These are phyloP conservation scores for Xerocomellus intermedius DNA, from an alignment of 768 basidiomycete species.

Conservation along the genomic window DNA sequence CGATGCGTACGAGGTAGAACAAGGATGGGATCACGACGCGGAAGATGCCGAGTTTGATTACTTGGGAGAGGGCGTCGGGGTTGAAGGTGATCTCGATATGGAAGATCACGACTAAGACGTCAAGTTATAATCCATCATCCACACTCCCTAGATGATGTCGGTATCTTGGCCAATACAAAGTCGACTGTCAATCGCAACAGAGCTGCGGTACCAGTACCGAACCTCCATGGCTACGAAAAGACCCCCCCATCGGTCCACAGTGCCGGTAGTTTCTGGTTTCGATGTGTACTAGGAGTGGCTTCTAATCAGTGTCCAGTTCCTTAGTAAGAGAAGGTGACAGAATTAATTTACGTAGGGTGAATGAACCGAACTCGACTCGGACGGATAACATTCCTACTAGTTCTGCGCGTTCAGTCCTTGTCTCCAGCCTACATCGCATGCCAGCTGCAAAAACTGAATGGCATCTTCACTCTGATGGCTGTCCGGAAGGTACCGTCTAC, in stretches of 20 bases:
- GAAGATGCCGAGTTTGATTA: conserved; percentile 65
- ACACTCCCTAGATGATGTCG: not conserved
- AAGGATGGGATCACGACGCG: conserved; percentile 35
- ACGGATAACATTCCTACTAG: not conserved
- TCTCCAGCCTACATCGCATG: conserved; percentile 47
- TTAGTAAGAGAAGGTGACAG: no score
- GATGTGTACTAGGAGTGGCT: not conserved
- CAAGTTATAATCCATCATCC: not conserved
- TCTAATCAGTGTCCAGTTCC: no score
- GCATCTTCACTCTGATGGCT: conserved; percentile 45
- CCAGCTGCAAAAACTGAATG: conserved; percentile 36
- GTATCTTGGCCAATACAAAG: not conserved
- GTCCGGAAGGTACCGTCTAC: conserved; percentile 41
- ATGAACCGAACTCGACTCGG: no score
- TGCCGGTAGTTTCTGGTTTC: no score
- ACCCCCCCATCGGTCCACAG: not conserved
- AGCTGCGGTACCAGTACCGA: no score
- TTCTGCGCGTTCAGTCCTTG: conserved; percentile 25
- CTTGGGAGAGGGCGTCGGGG: conserved; percentile 59
- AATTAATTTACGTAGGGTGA: no score
- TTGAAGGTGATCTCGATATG: conserved; percentile 72
- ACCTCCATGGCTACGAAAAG: not conserved
- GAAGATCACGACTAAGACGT: conserved; percentile 47
- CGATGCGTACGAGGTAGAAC: conserved; percentile 24
- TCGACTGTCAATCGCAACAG: not conserved